Conservation (phyloP, 495 filamentous ascomycete genomes). For the Lepraria neglecta region DNA sequence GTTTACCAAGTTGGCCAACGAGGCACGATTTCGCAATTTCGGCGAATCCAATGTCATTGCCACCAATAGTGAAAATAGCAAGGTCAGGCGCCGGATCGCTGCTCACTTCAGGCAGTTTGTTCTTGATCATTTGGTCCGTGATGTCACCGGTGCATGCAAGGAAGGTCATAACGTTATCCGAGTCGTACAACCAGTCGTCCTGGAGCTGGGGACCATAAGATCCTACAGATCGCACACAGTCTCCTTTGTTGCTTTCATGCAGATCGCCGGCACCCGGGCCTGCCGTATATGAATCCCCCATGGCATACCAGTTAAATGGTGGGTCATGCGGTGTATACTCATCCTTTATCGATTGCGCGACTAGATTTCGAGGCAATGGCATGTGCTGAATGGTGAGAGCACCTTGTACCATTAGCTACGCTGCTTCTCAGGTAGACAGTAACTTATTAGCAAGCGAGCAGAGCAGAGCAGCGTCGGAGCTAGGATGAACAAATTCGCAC, state of each 20-base stretch:
- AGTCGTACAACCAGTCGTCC: not conserved
- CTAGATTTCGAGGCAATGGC: constrained; percentile 1
- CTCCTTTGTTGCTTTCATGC: not conserved
- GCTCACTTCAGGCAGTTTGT: not conserved
- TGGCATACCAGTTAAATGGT: not conserved
- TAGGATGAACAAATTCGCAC: not conserved
- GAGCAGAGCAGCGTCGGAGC: constrained; percentile 1
- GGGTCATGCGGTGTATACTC: constrained; percentile 5
- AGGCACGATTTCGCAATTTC: constrained; percentile 8
- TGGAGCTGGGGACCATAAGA: constrained; percentile 10
- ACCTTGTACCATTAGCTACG: not conserved
- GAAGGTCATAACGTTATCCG: not conserved
- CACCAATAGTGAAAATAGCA: constrained; percentile 9
- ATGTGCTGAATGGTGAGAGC: constrained; percentile 1
- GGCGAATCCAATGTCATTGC: constrained; percentile 14
- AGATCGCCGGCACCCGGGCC: constrained; percentile 7
- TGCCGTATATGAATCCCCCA: constrained; percentile 16
- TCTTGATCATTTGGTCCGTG: not conserved
- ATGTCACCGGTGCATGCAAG: constrained; percentile 11
- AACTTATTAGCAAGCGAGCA: not conserved
- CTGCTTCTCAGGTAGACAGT: constrained; percentile 4
- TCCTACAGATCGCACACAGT: constrained; percentile 2
- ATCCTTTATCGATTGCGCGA: not conserved
- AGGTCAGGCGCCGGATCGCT: constrained; percentile 4
- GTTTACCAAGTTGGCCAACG: not conserved